Percentiles rank a stretch among this genome's conserved stretches.
phyloP scores from a whole-genome alignment of 495 filamentous ascomycete genomes.

The Aspergillus campestris region DNA sequence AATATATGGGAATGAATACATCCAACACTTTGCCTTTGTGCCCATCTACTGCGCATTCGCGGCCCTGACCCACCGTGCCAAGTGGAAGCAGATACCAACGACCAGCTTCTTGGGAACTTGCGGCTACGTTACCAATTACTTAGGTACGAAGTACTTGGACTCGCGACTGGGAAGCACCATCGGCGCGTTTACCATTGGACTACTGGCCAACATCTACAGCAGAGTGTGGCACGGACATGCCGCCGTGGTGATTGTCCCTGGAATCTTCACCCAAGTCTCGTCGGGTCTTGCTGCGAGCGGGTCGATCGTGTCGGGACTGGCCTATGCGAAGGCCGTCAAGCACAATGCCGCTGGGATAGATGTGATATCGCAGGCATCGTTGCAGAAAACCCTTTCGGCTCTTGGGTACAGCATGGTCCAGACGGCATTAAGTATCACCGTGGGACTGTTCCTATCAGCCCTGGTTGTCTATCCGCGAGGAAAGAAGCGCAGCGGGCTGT shows the following conservation, averaged over 20 bases:
- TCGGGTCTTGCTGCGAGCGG: conserved; percentile 74
- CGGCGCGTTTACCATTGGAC: conserved; percentile 73
- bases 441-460: conserved; percentile 74
- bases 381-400: conserved; percentile 13
- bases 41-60: conserved; percentile 68
- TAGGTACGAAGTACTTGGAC: conserved; percentile 56
- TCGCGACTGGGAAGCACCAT: conserved; percentile 71
- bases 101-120: conserved; percentile 69
- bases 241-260: conserved; percentile 76
- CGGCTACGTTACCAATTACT: conserved; percentile 76
- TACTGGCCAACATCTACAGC: conserved; percentile 77
- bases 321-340: conserved; percentile 63
- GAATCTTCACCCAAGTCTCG: conserved; percentile 90
- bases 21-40: conserved; percentile 50
- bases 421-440: conserved; percentile 80
- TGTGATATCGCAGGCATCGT: conserved; percentile 2
- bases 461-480: conserved; percentile 74
- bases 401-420: conserved; percentile 70
- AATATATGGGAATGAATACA: conserved; percentile 29
- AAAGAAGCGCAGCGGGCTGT: conserved; percentile 75
- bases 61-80: conserved; percentile 76
- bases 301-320: conserved; percentile 68
- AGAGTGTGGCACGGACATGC: conserved; percentile 72
- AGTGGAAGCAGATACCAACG: conserved; percentile 72
- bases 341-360: conserved; percentile 26